phyloP scores from a whole-genome alignment of 1,284 basidiomycete species.

The Rhodotorula mucilaginosa region DNA sequence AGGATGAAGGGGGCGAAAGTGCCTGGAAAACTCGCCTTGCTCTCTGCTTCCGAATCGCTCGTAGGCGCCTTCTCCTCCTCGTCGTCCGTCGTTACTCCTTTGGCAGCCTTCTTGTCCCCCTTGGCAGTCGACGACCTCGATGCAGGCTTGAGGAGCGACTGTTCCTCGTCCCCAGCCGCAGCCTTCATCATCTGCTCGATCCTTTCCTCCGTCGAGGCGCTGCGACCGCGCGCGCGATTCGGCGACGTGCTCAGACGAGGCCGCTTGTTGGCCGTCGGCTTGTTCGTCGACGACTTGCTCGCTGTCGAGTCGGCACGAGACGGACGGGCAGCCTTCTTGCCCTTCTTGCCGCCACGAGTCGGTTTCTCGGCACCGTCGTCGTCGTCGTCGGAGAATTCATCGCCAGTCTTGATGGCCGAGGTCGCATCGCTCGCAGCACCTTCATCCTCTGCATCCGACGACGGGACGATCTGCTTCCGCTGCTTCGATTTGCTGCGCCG shows the following conservation, averaged over 20 bases:
- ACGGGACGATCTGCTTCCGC: not conserved
- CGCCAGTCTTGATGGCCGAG: slow-evolving; percentile 6
- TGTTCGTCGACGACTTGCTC: not conserved
- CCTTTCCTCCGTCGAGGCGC: slow-evolving; percentile 4
- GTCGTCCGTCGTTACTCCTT: slow-evolving; percentile 6
- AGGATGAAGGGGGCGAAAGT: no score
- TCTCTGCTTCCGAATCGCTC: not conserved
- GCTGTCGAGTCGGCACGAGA: no score
- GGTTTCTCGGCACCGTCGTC: not conserved
- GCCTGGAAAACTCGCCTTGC: no score
- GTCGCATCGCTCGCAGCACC: slow-evolving; percentile 1
- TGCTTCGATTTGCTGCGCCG: not conserved
- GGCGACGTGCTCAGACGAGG: not conserved
- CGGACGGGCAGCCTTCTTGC: not conserved
- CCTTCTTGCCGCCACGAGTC: not conserved
- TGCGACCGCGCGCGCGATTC: not conserved
- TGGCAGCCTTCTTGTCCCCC: not conserved
- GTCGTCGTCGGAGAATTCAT: not conserved
- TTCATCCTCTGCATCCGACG: slow-evolving; percentile 3
- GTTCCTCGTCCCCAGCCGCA: not conserved
- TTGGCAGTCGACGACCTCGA: not conserved
- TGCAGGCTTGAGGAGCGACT: slow-evolving; percentile 2
- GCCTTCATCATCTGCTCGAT: slow-evolving; percentile 4
- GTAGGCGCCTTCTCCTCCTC: slow-evolving; percentile 15
- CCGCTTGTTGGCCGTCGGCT: not conserved